Base-by-base conservation (phyloP, 2,329 filamentous ascomycete genomes). In the Paraphaeosphaeria sporulosa region DNA sequence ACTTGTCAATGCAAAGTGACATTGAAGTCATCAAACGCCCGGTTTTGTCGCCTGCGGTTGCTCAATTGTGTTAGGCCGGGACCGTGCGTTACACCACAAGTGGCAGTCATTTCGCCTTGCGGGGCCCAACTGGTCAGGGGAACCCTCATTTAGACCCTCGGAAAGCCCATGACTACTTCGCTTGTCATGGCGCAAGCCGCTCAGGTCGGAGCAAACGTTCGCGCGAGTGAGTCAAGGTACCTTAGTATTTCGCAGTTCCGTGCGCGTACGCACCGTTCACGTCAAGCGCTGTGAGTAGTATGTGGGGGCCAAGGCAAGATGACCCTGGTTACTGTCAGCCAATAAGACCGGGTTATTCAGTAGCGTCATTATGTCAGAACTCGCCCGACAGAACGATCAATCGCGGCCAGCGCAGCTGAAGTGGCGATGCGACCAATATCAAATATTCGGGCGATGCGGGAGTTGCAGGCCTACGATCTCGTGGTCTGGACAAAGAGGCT, bases 281-380 rank as follows among this genome's bases (percentile, higher is more conserved):
- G 15, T 42, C 27, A 32, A 46, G 19, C 42, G 40, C 52, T 55
- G 42, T 38, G 52, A 21, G 9, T 46, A 21, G 8, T 47, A n/a
- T 47, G 42, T 55, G 52, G 52, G 52, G 52, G 52, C 52, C 42
- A 25, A 27, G 42, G 30, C 52, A 55, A 46, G 27, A 47, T 27
- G n/a, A 34, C 10, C 17, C 42, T 46, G 19, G 42, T 38, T 44
- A 17, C 25, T 36, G 32, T 53, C 48, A 57, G 54, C 64, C 60
- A 64, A 64, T 62, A 15, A 54, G 52, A 55, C 56, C 49, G 55
- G 44, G 36, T 6, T 25, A 46, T 17, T 17, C 50, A 55, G 42
- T 42, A 64, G 60, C 59, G 58, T 63, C 55, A 66, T 69, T 49
- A 66, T 59, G 67, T 71, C 59, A 71, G 68, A 68, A 62, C 17